Evolutionary conservation across 1,139 yeast species (phyloP), one percentile per base, ranked within the genome.

Genomic region (Pichia norvegensis): DNA sequence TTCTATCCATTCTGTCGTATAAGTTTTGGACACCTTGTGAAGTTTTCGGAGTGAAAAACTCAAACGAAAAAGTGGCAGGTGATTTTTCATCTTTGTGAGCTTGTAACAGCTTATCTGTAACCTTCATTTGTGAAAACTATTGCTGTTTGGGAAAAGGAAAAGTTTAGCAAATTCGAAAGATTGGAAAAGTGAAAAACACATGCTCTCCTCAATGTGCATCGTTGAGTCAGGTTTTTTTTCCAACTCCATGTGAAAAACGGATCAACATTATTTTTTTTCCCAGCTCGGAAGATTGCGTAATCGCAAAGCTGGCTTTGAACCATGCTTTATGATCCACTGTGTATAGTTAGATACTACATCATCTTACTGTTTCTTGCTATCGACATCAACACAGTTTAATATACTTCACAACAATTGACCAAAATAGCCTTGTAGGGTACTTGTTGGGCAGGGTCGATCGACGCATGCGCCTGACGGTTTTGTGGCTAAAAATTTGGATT

Each of bases 1-100:
- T 92, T 65, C 97, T 78, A 62, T 92, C 97, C 94, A 92, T 92
- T 63, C 98, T 77, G 64, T 92, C 98, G 67, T 90, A 92, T 49
- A 92, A 73, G 62, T 92, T 92, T 64, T 90, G 96, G 29, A 90
- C 94, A 63, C 98, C 98, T 65, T 92, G 97, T 22, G 94, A 74
- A 1, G 98, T 92, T 70, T 92, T 92, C 40, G 98, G 98, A n/a
- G 92, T 96, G 64, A 92, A 92, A 69, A 86, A 92, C 70, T 92
- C 98, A 60, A 90, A 92, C 42, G 97, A 90, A 65, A 86, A 92
- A 5, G 97, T 86, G 4, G 95, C 79, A 53, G 58, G 74, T 53
- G 56, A 65, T 20, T 47, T 43, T 13, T 42, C 49, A 21, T 45
- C 50, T 33, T 40, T 38, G 52, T 76, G 80, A 19, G 79, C 76